These are phyloP conservation scores for Clarireedia homoeocarpa DNA, from an alignment of 2,329 filamentous ascomycete genomes.

Conservation along the genomic window DNA sequence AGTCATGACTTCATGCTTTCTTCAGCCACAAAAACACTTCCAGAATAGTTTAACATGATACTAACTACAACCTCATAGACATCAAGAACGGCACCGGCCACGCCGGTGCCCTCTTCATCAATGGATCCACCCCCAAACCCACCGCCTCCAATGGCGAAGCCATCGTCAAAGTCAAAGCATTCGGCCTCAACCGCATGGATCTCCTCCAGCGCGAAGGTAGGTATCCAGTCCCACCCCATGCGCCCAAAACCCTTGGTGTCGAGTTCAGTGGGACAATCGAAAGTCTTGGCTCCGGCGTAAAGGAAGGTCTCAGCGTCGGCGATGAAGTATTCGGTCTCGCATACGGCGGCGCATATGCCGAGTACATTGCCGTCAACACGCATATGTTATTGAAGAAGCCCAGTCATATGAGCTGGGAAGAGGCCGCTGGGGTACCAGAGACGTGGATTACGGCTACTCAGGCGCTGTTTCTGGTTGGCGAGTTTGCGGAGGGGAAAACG, in stretches of 20 bases:
- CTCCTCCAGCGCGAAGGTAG: conserved; percentile 64
- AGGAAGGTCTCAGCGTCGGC: conserved; percentile 56
- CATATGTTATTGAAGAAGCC: conserved; percentile 83
- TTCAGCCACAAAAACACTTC: background rate
- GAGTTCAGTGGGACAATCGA: conserved; percentile 69
- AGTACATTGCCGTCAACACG: conserved; percentile 69
- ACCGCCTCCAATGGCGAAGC: conserved; percentile 53
- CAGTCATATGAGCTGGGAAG: conserved; percentile 58
- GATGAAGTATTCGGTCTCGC: conserved; percentile 85
- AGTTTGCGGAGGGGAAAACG: conserved; percentile 60
- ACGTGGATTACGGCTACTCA: conserved; percentile 90
- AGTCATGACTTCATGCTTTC: background rate
- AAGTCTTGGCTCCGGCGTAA: conserved; percentile 39
- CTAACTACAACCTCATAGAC: conserved; percentile 13
- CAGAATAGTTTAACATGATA: background rate
- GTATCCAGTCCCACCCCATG: conserved; percentile 66
- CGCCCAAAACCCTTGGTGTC: conserved; percentile 63
- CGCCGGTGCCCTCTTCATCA: conserved; percentile 46
- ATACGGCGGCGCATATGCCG: conserved; percentile 85
- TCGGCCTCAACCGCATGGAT: conserved; percentile 85
- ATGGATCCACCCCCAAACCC: conserved; percentile 45
- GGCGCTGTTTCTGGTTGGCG: conserved; percentile 75
- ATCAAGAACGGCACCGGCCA: conserved; percentile 51
- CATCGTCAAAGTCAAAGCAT: conserved; percentile 74
- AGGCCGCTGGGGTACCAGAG: conserved; percentile 77